Percentiles rank a stretch among this genome's conserved stretches.
phyloP scores from a whole-genome alignment of 805 yeast species.

The Lachancea waltii region DNA sequence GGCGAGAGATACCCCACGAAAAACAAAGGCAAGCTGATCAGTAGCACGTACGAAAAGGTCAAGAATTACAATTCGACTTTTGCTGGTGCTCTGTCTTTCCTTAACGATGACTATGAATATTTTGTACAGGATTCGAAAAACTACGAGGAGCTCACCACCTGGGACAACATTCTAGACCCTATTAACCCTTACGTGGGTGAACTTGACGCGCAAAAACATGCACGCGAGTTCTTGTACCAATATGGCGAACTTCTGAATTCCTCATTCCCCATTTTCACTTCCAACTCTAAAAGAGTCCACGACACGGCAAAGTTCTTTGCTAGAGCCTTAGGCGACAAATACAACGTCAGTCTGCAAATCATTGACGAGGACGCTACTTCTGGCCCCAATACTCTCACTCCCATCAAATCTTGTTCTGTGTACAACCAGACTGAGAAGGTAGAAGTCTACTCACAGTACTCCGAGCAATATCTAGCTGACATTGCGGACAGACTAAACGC shows the following conservation, averaged over 20 bases:
- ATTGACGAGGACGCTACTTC: constrained; percentile 36
- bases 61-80: constrained; percentile 29
- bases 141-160: constrained; percentile 36
- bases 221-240: constrained; percentile 38
- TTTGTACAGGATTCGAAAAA: constrained; percentile 38
- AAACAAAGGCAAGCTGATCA: constrained; percentile 35
- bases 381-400: constrained; percentile 49
- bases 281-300: constrained; percentile 44
- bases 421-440: constrained; percentile 26
- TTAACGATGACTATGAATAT: constrained; percentile 43
- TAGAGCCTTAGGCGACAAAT: constrained; percentile 30
- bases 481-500: constrained; percentile 53
- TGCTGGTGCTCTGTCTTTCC: constrained; percentile 47
- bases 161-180: constrained; percentile 16
- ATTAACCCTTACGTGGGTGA: constrained; percentile 43
- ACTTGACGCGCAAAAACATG: constrained; percentile 39
- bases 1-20: constrained; percentile 70
- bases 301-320: constrained; percentile 47
- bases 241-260: constrained; percentile 39
- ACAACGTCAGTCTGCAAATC: constrained; percentile 31
- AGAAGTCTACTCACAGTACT: constrained; percentile 18
- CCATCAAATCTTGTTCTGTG: constrained; percentile 39
- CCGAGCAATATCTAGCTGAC: constrained; percentile 38
- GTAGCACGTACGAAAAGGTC: constrained; percentile 18
- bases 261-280: constrained; percentile 42